Evolutionary conservation across 768 basidiomycete genomes (phyloP).

Genomic region (Sarcodon sp.): DNA sequence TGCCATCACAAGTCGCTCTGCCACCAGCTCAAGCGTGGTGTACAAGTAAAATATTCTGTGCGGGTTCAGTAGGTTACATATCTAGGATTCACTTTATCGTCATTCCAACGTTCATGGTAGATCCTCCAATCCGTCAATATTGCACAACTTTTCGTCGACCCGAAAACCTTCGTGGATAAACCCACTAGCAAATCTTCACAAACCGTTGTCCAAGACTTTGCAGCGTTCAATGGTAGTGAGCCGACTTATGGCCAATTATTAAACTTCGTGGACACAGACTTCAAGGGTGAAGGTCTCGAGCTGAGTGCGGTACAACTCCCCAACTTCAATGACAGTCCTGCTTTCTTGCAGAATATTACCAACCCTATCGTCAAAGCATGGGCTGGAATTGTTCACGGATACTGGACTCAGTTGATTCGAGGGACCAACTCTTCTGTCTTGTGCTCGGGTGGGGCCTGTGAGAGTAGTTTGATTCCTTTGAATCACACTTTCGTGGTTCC

Average conservation of each 20-base stretch:
- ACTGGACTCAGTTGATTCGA: slow-evolving; percentile 73
- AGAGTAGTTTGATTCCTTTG: slow-evolving; percentile 78
- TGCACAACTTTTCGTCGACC: slow-evolving; percentile 61
- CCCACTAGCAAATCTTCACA: slow-evolving; percentile 61
- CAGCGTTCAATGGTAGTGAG: slow-evolving; percentile 24
- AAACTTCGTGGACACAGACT: slow-evolving; percentile 61
- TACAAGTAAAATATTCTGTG: slow-evolving; percentile 65
- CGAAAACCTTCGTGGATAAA: slow-evolving; percentile 86
- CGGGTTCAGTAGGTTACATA: slow-evolving; percentile 47
- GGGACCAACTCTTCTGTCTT: slow-evolving; percentile 58
- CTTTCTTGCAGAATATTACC: slow-evolving; percentile 58
- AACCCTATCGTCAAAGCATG: slow-evolving; percentile 62
- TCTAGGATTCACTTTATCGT: background rate
- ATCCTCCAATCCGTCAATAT: slow-evolving; percentile 79
- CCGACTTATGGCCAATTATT: slow-evolving; percentile 55
- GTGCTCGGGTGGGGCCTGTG: slow-evolving; percentile 51
- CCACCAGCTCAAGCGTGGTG: slow-evolving; percentile 74
- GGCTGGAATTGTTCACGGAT: slow-evolving; percentile 68
- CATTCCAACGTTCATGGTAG: slow-evolving; percentile 22
- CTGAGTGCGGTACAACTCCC: slow-evolving; percentile 49
- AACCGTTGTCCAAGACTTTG: slow-evolving; percentile 60
- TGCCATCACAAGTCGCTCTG: slow-evolving; percentile 53
- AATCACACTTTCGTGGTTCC: slow-evolving; percentile 90
- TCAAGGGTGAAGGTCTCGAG: slow-evolving; percentile 78
- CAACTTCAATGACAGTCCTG: slow-evolving; percentile 48